These are phyloP conservation scores for Pulveroboletus sp. DNA, from an alignment of 768 basidiomycete genomes.

Conservation along the genomic window DNA sequence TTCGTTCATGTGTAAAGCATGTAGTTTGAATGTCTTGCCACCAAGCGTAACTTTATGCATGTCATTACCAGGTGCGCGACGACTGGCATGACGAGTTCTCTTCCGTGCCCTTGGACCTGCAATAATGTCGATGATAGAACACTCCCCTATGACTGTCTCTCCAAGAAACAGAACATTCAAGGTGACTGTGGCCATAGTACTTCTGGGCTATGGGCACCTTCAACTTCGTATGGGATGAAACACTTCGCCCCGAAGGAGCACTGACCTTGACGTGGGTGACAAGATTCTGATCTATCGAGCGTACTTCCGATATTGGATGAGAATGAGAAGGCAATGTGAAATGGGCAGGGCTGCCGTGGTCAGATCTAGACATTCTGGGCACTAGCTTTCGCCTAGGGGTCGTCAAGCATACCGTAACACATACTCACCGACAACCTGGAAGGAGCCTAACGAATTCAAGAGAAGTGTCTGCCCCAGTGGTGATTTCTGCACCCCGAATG, in stretches of 20 bases:
- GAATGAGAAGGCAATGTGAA: conserved; percentile 10
- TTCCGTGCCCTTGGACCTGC: conserved; percentile 5
- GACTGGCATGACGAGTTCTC: neutral
- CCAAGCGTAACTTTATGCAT: conserved; percentile 10
- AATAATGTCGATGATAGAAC: conserved; percentile 19
- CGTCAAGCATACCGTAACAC: neutral
- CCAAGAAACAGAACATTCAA: conserved; percentile 20
- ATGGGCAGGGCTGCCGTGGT: conserved; percentile 5
- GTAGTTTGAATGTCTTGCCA: conserved; percentile 13
- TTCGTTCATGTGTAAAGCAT: conserved; percentile 3
- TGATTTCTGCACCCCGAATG: neutral
- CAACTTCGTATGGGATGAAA: neutral
- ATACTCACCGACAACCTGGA: conserved; percentile 8
- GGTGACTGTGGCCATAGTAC: neutral
- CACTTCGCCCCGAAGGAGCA: neutral
- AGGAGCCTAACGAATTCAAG: neutral
- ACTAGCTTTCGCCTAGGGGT: neutral
- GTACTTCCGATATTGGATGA: conserved; percentile 6
- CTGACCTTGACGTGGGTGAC: conserved; percentile 10
- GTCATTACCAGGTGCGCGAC: neutral
- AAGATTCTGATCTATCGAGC: conserved; percentile 6
- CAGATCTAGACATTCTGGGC: conserved; percentile 18
- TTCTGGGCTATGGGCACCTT: conserved; percentile 8
- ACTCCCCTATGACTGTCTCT: conserved; percentile 16
- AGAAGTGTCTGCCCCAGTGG: neutral